phyloP scores from a whole-genome alignment of 768 basidiomycete species.

The Leccinellum luteum region DNA sequence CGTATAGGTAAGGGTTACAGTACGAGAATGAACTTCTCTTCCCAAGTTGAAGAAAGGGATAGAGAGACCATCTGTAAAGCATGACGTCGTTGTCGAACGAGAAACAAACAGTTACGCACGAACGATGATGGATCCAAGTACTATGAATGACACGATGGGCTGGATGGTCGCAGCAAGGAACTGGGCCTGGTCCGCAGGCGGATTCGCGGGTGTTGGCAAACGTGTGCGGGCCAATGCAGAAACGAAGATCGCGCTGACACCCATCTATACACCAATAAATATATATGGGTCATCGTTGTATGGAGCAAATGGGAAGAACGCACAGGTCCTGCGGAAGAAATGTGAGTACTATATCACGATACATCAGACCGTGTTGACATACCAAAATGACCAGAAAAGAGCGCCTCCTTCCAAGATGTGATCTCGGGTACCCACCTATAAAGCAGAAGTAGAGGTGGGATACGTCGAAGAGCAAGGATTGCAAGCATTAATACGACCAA shows the following conservation, averaged over 20 bases:
- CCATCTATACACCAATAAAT: slow-evolving; percentile 56
- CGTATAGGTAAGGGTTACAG: slow-evolving; percentile 44
- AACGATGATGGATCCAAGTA: slow-evolving; percentile 80
- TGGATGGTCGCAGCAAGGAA: slow-evolving; percentile 69
- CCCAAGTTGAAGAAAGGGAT: slow-evolving; percentile 66
- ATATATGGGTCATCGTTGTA: background rate
- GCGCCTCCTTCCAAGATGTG: slow-evolving; percentile 75
- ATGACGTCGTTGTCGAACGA: background rate
- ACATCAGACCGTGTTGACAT: slow-evolving; percentile 9
- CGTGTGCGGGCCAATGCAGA: slow-evolving; percentile 66
- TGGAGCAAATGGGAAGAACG: slow-evolving; percentile 20
- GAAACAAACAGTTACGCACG: slow-evolving; percentile 46
- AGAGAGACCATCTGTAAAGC: slow-evolving; percentile 56
- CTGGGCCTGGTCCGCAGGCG: slow-evolving; percentile 69
- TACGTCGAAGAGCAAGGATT: slow-evolving; percentile 73
- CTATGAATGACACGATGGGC: slow-evolving; percentile 85
- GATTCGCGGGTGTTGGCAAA: slow-evolving; percentile 54
- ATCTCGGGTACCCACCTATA: slow-evolving; percentile 91
- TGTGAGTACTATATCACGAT: slow-evolving; percentile 1
- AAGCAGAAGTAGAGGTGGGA: slow-evolving; percentile 73
- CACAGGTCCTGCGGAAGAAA: slow-evolving; percentile 46
- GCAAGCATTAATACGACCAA: slow-evolving; percentile 63
- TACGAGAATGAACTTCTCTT: slow-evolving; percentile 44
- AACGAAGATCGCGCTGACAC: slow-evolving; percentile 89
- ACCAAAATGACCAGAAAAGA: slow-evolving; percentile 94